Evolutionary conservation across 768 basidiomycete genomes (phyloP), one percentile per base, ranked within the genome.

Genomic region (Psilocybe azurescens): DNA sequence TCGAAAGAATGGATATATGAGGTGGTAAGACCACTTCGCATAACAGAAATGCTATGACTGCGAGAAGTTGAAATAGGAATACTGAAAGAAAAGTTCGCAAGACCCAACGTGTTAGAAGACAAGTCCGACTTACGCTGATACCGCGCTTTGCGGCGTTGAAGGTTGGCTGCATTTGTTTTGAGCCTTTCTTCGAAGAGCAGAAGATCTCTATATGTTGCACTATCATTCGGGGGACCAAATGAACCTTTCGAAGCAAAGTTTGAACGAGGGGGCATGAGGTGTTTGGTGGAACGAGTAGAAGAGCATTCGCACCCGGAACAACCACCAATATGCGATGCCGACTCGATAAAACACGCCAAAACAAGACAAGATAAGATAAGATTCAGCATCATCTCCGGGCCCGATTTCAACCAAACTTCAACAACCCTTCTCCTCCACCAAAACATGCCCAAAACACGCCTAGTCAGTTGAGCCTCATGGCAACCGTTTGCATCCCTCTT

Each of bases 131-230:
- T 71, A 94, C 93, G 72, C 78, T 94, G 91, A 75, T 95, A 95
- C 61, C 91, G 84, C 29, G 86, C 83, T 75, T 95, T 95, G 59
- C 94, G 81, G 30, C 85, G 83, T 68, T 91, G 89, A 14, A 96
- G 79, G 62, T 82, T 85, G n/a, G 89, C 85, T 5, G 94, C 94
- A 70, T 91, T 98, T 18, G 91, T 90, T 79, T 97, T 97, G 61
- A 99, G 86, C n/a, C 97, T 84, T 72, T 98, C 96, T 77, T 99
- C 97, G 62, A 99, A 98, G 49, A 94, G 79, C 24, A 98, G 83
- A 13, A 99, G 79, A 73, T 99, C 97, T 49, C 91, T 81, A 74
- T 91, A 94, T 1, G 95, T 95, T 11, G 89, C 82, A 54, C 81
- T 81, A 73, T 96, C 95, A 69, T 87, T 87, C 39, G 89, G 77